A percentile compares a stretch with the other conserved stretches of the same genome.
Evolutionary conservation across 2,329 filamentous ascomycete genomes (phyloP).

Genomic region (Botrytis fabae): DNA sequence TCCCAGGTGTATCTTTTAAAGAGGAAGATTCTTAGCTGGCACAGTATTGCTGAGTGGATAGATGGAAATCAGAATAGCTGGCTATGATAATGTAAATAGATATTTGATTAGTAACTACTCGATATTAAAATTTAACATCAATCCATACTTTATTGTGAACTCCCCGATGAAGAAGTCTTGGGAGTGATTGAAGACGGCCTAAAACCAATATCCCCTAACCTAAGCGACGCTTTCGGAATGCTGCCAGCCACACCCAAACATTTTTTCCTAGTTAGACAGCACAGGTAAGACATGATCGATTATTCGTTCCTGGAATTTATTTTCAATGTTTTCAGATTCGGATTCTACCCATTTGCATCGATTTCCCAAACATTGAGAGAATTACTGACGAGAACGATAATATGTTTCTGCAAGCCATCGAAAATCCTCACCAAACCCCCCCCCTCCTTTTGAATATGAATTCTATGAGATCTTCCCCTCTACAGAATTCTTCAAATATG

Average conservation of each 20-base stretch:
- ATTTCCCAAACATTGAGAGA: neutral
- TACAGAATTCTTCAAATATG: neutral
- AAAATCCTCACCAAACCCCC: neutral
- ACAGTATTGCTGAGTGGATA: neutral
- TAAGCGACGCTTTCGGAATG: conserved; percentile 20
- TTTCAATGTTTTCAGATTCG: neutral
- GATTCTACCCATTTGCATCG: neutral
- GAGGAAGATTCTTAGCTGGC: neutral
- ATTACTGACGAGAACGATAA: neutral
- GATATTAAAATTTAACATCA: neutral
- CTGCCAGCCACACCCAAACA: neutral
- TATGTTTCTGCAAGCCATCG: neutral
- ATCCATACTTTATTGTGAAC: neutral
- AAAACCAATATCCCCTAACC: neutral
- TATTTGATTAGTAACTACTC: neutral
- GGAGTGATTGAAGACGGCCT: neutral
- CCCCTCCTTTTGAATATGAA: neutral
- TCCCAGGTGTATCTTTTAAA: neutral
- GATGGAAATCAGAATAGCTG: neutral
- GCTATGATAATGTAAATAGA: neutral
- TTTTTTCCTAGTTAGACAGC: neutral
- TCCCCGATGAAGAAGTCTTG: neutral
- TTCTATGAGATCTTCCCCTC: neutral
- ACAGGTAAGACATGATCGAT: neutral
- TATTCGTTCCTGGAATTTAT: neutral